Base-by-base conservation (phyloP, 2,329 filamentous ascomycete species). In the Raffaelea deltoideospora region DNA sequence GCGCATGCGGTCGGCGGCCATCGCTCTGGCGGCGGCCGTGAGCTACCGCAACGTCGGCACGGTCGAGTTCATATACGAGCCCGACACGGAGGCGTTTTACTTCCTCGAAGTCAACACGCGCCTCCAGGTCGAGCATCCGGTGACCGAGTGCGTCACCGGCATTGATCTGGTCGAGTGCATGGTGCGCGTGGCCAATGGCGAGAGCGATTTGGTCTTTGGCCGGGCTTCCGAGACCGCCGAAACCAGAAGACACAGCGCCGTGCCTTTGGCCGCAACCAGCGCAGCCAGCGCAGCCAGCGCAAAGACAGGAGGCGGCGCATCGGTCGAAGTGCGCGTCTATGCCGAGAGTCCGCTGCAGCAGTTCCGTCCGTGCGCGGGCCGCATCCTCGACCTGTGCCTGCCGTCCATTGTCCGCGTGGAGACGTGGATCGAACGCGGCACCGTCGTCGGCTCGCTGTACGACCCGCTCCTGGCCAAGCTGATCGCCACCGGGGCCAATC, bases 401-500 rank as follows among this genome's bases (percentile, higher is more conserved):
- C 10, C 77, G 76, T 0, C 51, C 53, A 10, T 3, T 2, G 17
- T 80, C 6, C 67, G 79, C 10, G 73, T 83, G 37, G 79, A 84
- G 47, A 76, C 76, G 5, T 79, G 79, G 18, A 81, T 86, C 43
- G 65, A 73, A 18, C 60, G 69, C 22, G 79, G 79, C 6, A 78
- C 81, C 39, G 11, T 9, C 21, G 17, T 40, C 17, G 29, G 23
- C 14, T 17, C 35, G 11, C 13, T 21, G 21, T 40, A 37, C 21
- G 38, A 40, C 23, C 35, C 38, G 8, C 35, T 40, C 6, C 8
- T 40, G 19, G 84, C 88, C 31, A 98, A 96, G 60, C 96, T 96
- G 47, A 84, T 95, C 3, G 79, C 80, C 15, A 83, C 86, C 4
- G 78, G 95, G 33, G 76, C 81, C 39, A 92, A 84, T 54, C 66